phyloP scores from a whole-genome alignment of 2,329 filamentous ascomycete genomes.

The Ceratocystis papillata region DNA sequence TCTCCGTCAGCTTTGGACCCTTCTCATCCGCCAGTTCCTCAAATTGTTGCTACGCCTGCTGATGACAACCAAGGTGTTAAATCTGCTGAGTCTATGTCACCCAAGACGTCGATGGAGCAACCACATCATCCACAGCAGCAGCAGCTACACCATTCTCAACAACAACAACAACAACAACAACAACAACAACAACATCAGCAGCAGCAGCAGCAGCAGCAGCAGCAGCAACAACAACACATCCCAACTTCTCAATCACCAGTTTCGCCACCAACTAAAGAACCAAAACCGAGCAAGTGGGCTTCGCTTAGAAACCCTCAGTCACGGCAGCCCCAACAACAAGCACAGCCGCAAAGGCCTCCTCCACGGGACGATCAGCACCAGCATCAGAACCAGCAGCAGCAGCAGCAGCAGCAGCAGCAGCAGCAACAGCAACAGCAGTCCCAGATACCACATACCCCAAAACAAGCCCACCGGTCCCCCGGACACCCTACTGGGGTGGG shows the following conservation, averaged over 20 bases:
- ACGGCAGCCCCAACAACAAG: conserved; percentile 22
- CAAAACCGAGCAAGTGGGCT: conserved; percentile 13
- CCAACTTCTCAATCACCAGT: conserved; percentile 16
- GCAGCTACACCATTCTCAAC: neutral
- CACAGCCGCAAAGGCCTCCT: conserved; percentile 19
- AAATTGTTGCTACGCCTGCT: conserved; percentile 56
- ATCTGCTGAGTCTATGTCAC: neutral
- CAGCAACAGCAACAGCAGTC: conserved; percentile 28
- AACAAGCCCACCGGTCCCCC: conserved; percentile 32
- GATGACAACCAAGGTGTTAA: conserved; percentile 25
- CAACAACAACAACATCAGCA: conserved; percentile 4
- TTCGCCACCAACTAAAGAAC: conserved; percentile 19
- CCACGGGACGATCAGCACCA: conserved; percentile 16
- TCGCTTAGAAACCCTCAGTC: conserved; percentile 8
- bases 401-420: conserved; percentile 9
- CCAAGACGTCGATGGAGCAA: neutral
- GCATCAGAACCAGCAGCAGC: neutral
- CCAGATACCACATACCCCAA: neutral
- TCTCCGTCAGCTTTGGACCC: conserved; percentile 24
- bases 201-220: conserved; percentile 11
- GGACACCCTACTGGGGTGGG: conserved; percentile 48
- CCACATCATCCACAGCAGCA: neutral
- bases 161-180: conserved; percentile 13
- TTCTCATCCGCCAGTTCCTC: conserved; percentile 37
- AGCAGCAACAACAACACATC: conserved; percentile 7